Evolutionary conservation across 805 yeast species (phyloP).

Genomic region (Lachancea nothofagi): DNA sequence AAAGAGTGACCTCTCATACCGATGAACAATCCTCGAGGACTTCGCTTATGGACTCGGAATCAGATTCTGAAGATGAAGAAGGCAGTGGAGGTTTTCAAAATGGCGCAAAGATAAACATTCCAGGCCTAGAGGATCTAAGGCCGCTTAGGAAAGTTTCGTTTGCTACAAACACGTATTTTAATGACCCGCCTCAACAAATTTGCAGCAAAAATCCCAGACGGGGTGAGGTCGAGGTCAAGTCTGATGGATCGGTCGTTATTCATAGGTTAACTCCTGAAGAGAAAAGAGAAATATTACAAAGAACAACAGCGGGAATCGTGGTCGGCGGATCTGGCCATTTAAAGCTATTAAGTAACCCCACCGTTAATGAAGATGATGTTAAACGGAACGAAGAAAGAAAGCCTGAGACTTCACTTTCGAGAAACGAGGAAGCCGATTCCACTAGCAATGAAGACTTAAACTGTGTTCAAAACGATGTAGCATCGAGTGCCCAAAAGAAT

Average conservation of each 20-base stretch:
- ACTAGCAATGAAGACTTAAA: conserved; percentile 23
- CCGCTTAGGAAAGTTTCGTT: conserved; percentile 63
- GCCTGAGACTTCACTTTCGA: conserved; percentile 12
- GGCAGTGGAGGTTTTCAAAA: background rate
- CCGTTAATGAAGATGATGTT: conserved; percentile 14
- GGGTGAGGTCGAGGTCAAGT: conserved; percentile 69
- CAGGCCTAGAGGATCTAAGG: conserved; percentile 39
- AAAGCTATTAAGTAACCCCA: conserved; percentile 34
- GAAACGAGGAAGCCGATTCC: conserved; percentile 14
- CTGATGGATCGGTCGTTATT: conserved; percentile 49
- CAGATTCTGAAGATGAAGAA: conserved; percentile 10
- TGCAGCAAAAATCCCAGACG: conserved; percentile 72
- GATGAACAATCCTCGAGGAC: conserved; percentile 11
- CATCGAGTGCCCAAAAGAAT: conserved; percentile 33
- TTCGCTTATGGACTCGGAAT: conserved; percentile 4
- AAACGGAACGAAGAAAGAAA: conserved; percentile 19
- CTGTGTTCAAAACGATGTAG: conserved; percentile 36
- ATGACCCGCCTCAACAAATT: conserved; percentile 88
- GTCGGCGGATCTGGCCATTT: conserved; percentile 75
- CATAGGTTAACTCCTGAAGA: conserved; percentile 54
- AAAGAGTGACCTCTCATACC: conserved; percentile 29
- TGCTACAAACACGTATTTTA: conserved; percentile 65
- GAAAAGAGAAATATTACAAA: conserved; percentile 38
- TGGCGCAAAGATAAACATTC: conserved; percentile 16
- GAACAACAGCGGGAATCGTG: conserved; percentile 61